A percentile compares a stretch with the other conserved stretches of the same genome.
Evolutionary conservation across 352 stramenopile genomes (phyloP).

Genomic region (Phytopythium vexans): DNA sequence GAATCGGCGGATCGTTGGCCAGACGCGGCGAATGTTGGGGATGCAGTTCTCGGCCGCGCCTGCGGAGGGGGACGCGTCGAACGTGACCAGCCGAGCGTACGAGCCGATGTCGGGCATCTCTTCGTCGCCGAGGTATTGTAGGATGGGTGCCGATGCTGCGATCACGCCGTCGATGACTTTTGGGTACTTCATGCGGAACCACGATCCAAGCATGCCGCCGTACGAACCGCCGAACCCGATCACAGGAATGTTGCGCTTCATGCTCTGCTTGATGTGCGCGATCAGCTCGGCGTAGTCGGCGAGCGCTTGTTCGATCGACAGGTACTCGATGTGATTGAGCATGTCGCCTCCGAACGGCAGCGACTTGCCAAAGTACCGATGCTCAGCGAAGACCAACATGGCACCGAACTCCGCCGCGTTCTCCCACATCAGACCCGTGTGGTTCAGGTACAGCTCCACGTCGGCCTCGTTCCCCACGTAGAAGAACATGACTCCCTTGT

Average conservation of each 20-base stretch:
- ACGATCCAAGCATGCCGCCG: slow-evolving; percentile 68
- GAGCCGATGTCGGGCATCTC: slow-evolving; percentile 20
- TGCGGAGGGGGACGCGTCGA: slow-evolving; percentile 43
- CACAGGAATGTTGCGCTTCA: slow-evolving; percentile 38
- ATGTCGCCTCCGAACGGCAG: slow-evolving; percentile 80
- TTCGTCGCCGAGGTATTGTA: slow-evolving; percentile 39
- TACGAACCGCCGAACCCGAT: slow-evolving; percentile 77
- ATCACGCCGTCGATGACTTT: slow-evolving; percentile 73
- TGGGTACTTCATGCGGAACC: slow-evolving; percentile 75
- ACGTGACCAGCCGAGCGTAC: slow-evolving; percentile 28
- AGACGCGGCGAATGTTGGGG: slow-evolving; percentile 44
- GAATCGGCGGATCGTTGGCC: slow-evolving; percentile 21
- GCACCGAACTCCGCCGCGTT: slow-evolving; percentile 89
- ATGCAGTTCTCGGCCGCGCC: slow-evolving; percentile 35
- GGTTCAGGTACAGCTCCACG: too few species aligned
- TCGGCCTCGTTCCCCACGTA: too few species aligned
- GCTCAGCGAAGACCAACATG: slow-evolving; percentile 94
- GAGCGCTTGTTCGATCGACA: slow-evolving; percentile 79
- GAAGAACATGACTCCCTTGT: slow-evolving; percentile 56
- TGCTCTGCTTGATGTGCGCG: slow-evolving; percentile 40
- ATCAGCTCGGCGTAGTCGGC: slow-evolving; percentile 72
- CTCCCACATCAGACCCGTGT: too few species aligned
- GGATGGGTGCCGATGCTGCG: slow-evolving; percentile 71
- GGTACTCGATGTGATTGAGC: slow-evolving; percentile 63
- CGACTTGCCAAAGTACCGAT: slow-evolving; percentile 95